Percentiles rank a stretch among this genome's conserved stretches.
Evolutionary conservation across 495 filamentous ascomycete genomes (phyloP).

Genomic region (Xylaria venustula): DNA sequence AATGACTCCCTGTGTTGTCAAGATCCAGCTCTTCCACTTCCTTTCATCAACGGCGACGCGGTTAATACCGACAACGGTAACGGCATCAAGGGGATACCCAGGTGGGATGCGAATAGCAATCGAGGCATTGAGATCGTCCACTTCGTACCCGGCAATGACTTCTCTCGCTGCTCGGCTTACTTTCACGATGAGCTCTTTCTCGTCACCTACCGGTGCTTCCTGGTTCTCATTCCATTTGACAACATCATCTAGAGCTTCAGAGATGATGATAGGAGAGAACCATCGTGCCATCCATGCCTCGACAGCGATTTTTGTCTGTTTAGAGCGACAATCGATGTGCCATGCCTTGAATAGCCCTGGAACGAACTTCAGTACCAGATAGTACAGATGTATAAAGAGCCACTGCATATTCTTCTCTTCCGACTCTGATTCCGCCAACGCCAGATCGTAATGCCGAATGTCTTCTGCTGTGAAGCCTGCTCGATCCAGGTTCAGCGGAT

Average conservation of each 20-base stretch:
- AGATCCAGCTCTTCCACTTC: constrained; percentile 85
- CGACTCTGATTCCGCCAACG: constrained; percentile 53
- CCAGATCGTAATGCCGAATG: constrained; percentile 64
- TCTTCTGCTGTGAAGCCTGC: constrained; percentile 53
- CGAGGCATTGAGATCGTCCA: constrained; percentile 81
- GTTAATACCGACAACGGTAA: constrained; percentile 72
- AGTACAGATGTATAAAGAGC: constrained; percentile 85
- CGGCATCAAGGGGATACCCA: constrained; percentile 75
- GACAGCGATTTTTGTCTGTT: constrained; percentile 70
- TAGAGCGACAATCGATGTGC: constrained; percentile 75
- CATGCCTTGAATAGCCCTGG: constrained; percentile 81
- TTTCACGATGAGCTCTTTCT: constrained; percentile 70
- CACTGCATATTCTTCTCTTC: constrained; percentile 70
- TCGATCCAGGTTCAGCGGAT: constrained; percentile 57
- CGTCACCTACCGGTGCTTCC: constrained; percentile 55
- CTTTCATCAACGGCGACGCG: constrained; percentile 83
- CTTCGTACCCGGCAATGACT: constrained; percentile 74
- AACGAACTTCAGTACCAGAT: constrained; percentile 69
- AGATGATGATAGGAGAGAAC: constrained; percentile 79
- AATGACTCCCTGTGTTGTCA: constrained; percentile 86
- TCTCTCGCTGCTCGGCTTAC: constrained; percentile 67
- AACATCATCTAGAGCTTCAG: constrained; percentile 68
- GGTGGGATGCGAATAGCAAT: constrained; percentile 76
- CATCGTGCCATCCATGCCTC: constrained; percentile 80
- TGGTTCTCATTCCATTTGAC: constrained; percentile 65